These are phyloP conservation scores for Vigna hirtella DNA, from an alignment of 306 rosid species.

Conservation along the genomic window DNA sequence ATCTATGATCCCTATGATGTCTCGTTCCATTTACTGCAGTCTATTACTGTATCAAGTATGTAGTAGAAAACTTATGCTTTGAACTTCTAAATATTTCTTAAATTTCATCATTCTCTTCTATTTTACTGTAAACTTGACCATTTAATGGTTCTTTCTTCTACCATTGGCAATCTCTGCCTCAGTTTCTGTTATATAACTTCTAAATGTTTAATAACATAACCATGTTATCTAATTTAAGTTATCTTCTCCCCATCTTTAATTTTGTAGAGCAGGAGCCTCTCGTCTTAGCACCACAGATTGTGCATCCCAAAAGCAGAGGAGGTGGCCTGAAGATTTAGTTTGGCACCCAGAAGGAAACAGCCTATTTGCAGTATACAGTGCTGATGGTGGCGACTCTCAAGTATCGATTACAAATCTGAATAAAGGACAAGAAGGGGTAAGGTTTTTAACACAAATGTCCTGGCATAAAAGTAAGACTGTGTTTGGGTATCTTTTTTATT, in stretches of 20 bases:
- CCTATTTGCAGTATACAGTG: conserved; percentile 81
- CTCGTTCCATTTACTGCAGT: conserved; percentile 25
- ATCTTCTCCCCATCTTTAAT: conserved; percentile 25
- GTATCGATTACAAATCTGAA: conserved; percentile 72
- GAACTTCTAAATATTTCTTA: conserved; percentile 19
- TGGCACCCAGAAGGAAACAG: conserved; percentile 93
- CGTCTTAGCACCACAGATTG: conserved; percentile 74
- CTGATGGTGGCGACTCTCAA: conserved; percentile 91
- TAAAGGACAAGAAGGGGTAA: conserved; percentile 70
- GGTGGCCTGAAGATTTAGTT: conserved; percentile 94
- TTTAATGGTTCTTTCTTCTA: conserved; percentile 29
- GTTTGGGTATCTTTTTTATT: conserved; percentile 32
- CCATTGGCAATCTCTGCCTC: conserved; percentile 19
- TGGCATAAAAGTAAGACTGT: conserved; percentile 33
- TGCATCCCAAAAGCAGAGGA: conserved; percentile 70
- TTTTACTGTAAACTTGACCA: conserved; percentile 39
- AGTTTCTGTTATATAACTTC: conserved; percentile 24
- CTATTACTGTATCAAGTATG: conserved; percentile 17
- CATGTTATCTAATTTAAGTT: conserved; percentile 28
- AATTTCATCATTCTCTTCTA: conserved; percentile 2
- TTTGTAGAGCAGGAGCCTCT: conserved; percentile 82
- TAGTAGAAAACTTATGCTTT: conserved; percentile 14
- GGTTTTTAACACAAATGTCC: conserved; percentile 46
- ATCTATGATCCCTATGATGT: conserved; percentile 10
- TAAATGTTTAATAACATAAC: conserved; percentile 2